These are phyloP conservation scores for Fusarium sp. DNA, from an alignment of 2,329 filamentous ascomycete genomes.

Conservation along the genomic window DNA sequence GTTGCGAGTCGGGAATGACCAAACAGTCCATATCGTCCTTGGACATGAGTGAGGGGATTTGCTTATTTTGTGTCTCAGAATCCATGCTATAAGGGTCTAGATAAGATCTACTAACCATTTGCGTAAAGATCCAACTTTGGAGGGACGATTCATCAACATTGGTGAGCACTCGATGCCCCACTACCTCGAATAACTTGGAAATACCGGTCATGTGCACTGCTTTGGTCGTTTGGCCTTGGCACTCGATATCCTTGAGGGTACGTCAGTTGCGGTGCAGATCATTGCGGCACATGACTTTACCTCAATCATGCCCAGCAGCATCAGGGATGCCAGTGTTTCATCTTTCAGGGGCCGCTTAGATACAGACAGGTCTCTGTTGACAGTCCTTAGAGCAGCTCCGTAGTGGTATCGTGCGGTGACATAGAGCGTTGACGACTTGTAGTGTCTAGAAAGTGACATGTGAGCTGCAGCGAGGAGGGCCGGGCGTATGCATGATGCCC, in stretches of 20 bases:
- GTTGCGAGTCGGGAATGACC: conserved; percentile 8
- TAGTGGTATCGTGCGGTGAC: conserved; percentile 27
- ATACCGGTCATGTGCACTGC: conserved; percentile 34
- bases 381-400: conserved; percentile 21
- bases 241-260: conserved; percentile 30
- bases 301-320: conserved; percentile 36
- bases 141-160: conserved; percentile 5
- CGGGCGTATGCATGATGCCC: conserved; percentile 26
- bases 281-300: conserved; percentile 2
- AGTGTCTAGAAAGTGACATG: conserved; percentile 30
- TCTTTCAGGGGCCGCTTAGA: conserved; percentile 20
- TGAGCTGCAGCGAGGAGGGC: conserved; percentile 29
- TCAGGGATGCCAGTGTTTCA: conserved; percentile 28
- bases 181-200: conserved; percentile 27
- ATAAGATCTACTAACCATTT: conserved; percentile 30
- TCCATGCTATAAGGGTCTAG: background rate
- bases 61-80: conserved; percentile 18
- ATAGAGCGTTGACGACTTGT: conserved; percentile 35
- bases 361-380: conserved; percentile 31
- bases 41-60: conserved; percentile 24
- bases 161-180: conserved; percentile 20
- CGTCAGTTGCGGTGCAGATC: conserved; percentile 9
- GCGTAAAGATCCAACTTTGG: conserved; percentile 29
- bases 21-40: conserved; percentile 25
- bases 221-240: conserved; percentile 30